Evolutionary conservation across 75 land plant genomes (phyloP).

Genomic region (Cupressus sempervirens): DNA sequence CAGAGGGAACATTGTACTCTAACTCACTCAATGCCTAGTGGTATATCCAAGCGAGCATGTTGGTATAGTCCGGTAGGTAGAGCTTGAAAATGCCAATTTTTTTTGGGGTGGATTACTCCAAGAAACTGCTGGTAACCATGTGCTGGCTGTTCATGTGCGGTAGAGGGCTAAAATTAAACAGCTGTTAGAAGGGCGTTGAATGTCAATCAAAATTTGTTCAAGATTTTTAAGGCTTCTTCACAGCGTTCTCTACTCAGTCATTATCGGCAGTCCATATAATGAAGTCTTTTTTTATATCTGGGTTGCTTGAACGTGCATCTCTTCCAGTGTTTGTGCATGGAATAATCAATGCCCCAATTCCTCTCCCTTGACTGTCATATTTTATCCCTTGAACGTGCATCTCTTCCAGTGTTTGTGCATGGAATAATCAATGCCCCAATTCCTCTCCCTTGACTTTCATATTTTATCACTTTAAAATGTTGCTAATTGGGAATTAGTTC

Average conservation of each 20-base stretch:
- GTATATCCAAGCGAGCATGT: not conserved
- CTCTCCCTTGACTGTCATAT: not conserved
- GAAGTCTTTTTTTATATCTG: not conserved
- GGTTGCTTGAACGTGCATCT: not conserved
- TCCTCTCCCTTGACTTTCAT: not conserved
- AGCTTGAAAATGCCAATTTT: too few relatives aligned
- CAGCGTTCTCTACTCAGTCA: not conserved
- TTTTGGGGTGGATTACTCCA: too few relatives aligned
- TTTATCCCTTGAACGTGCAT: not conserved
- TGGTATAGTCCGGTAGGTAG: not conserved
- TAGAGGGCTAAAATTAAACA: too few relatives aligned
- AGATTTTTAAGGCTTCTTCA: not conserved
- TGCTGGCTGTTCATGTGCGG: too few relatives aligned
- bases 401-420: not conserved
- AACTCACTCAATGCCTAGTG: not conserved
- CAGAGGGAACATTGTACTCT: not conserved
- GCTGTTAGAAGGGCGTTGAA: not conserved
- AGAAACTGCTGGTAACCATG: too few relatives aligned
- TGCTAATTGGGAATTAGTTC: not conserved
- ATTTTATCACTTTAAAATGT: not conserved
- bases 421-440: not conserved
- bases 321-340: not conserved
- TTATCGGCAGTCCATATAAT: not conserved
- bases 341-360: not conserved
- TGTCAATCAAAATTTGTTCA: not conserved